phyloP scores from a whole-genome alignment of 495 filamentous ascomycete species.

The Trichoderma orchidacearum region DNA sequence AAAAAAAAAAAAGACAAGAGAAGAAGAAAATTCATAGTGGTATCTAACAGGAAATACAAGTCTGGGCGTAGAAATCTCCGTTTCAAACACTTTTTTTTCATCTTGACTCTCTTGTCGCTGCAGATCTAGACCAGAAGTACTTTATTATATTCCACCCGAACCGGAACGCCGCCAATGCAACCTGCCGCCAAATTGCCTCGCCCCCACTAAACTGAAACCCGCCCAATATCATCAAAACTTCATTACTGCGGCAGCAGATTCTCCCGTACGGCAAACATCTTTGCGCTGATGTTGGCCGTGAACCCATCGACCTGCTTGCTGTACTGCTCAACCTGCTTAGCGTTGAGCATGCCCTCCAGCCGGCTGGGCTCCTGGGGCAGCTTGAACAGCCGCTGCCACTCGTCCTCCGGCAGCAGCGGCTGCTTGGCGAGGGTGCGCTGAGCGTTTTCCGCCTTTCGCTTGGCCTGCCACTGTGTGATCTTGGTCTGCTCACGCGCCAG shows the following conservation, averaged over 20 bases:
- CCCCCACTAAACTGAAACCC: not conserved
- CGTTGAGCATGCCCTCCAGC: constrained; percentile 84
- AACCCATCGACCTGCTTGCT: constrained; percentile 96
- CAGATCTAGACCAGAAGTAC: constrained; percentile 2
- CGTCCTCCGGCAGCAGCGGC: constrained; percentile 78
- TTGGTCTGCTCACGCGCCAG: constrained; percentile 92
- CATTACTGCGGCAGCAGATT: constrained; percentile 32
- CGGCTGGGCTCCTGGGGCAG: constrained; percentile 85
- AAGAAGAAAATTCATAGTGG: not conserved
- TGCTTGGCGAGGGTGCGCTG: constrained; percentile 77
- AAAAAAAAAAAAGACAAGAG: not conserved
- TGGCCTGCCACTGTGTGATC: constrained; percentile 88
- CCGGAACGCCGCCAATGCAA: constrained; percentile 5
- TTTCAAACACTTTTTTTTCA: not conserved
- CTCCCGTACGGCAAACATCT: constrained; percentile 97
- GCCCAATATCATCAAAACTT: too few relatives aligned
- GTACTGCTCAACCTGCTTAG: constrained; percentile 94
- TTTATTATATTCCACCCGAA: constrained; percentile 2
- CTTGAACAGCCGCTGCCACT: constrained; percentile 97
- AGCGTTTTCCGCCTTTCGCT: constrained; percentile 90
- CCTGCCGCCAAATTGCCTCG: not conserved
- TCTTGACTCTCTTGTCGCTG: constrained; percentile 1
- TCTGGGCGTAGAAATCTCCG: not conserved
- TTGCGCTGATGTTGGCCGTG: constrained; percentile 73
- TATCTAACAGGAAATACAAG: constrained; percentile 1